These are phyloP conservation scores for Papiliotrema fonsecae DNA, from an alignment of 1,284 basidiomycete species.

Conservation along the genomic window DNA sequence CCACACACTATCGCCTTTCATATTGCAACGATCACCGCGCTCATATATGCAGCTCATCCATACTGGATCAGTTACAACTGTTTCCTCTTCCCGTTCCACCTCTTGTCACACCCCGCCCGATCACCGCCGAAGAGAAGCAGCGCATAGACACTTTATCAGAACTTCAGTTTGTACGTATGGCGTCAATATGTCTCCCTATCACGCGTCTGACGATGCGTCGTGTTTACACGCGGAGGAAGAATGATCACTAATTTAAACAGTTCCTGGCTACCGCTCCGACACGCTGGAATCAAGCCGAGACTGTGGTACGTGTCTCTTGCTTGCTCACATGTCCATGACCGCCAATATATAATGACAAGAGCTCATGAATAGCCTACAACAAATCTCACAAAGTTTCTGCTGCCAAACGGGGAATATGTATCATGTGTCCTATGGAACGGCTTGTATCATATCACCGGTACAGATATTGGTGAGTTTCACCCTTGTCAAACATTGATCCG, in stretches of 20 bases:
- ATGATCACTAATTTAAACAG: slow-evolving; percentile 15
- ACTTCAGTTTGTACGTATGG: slow-evolving; percentile 43
- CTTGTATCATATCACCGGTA: slow-evolving; percentile 85
- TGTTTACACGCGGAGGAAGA: too few species aligned
- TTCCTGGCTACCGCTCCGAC: slow-evolving; percentile 72
- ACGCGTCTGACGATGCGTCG: slow-evolving; percentile 2
- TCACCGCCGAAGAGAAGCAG: slow-evolving; percentile 29
- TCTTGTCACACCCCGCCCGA: slow-evolving; percentile 22
- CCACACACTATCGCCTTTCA: too few species aligned
- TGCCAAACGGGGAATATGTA: slow-evolving; percentile 79
- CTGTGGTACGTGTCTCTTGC: slow-evolving; percentile 52
- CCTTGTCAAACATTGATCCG: too few species aligned
- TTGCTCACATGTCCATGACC: slow-evolving; percentile 18
- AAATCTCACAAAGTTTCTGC: slow-evolving; percentile 71
- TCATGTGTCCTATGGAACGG: slow-evolving; percentile 86
- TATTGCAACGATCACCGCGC: too few species aligned
- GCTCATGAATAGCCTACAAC: slow-evolving; percentile 52
- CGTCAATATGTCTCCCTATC: neutral
- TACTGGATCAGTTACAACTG: slow-evolving; percentile 10
- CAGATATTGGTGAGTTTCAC: slow-evolving; percentile 51
- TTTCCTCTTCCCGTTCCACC: slow-evolving; percentile 21
- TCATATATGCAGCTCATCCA: neutral
- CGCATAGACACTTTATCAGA: slow-evolving; percentile 37
- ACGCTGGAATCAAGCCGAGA: slow-evolving; percentile 34
- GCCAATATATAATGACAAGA: slow-evolving; percentile 2